These are phyloP conservation scores for Fusarium secorum DNA, from an alignment of 2,329 filamentous ascomycete species.

Conservation along the genomic window DNA sequence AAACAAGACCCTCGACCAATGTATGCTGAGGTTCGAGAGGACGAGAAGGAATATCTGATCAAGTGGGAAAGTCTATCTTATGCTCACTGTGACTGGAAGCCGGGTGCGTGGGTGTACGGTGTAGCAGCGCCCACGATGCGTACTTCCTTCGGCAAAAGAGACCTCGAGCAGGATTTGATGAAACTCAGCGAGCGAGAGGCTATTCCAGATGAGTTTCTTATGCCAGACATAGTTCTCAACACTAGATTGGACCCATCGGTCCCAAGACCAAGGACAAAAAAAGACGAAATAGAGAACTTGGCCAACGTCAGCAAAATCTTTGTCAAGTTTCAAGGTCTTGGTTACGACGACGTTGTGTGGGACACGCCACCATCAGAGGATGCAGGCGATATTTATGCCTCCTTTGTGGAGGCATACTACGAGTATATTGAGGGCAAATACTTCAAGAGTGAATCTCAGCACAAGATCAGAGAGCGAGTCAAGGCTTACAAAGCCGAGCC, in stretches of 20 bases:
- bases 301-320: conserved; percentile 75
- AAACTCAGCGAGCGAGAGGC: conserved; percentile 79
- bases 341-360: conserved; percentile 92
- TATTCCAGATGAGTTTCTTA: conserved; percentile 84
- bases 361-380: conserved; percentile 77
- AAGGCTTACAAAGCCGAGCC: conserved; percentile 69
- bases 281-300: conserved; percentile 75
- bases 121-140: conserved; percentile 70
- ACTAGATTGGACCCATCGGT: conserved; percentile 64
- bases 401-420: conserved; percentile 83
- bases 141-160: conserved; percentile 76
- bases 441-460: conserved; percentile 64
- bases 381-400: conserved; percentile 72
- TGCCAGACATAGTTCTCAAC: conserved; percentile 87
- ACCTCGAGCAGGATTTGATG: conserved; percentile 63
- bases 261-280: conserved; percentile 64
- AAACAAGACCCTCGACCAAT: conserved; percentile 9
- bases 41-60: conserved; percentile 89
- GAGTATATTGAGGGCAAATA: conserved; percentile 86
- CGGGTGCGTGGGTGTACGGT: conserved; percentile 88
- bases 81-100: conserved; percentile 83
- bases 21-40: conserved; percentile 59
- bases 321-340: conserved; percentile 92
- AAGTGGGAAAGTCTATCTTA: conserved; percentile 88
- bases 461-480: conserved; percentile 72